A percentile compares a stretch with the other conserved stretches of the same genome.
Conservation (phyloP, 2,329 filamentous ascomycete genomes). For the Dissoconium aciculare region DNA sequence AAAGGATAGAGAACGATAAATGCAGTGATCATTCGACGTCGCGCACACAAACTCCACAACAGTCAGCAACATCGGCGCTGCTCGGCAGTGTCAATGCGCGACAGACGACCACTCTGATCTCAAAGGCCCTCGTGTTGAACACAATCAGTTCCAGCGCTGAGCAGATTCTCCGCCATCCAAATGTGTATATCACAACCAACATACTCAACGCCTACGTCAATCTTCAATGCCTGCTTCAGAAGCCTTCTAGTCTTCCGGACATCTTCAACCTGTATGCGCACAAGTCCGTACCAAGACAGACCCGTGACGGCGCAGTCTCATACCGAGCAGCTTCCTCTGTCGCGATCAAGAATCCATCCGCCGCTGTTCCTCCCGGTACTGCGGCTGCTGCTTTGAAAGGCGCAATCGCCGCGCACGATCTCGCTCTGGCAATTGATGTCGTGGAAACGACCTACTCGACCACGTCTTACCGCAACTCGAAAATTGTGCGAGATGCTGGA, state of each 20-base stretch:
- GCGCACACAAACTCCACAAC: constrained; percentile 5
- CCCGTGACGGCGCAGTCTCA: constrained; percentile 41
- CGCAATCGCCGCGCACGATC: constrained; percentile 64
- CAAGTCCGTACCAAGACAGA: constrained; percentile 53
- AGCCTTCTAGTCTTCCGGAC: constrained; percentile 61
- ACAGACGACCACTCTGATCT: constrained; percentile 20
- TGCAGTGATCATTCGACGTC: constrained; percentile 1
- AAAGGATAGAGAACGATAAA: constrained; percentile 14
- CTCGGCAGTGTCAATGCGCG: constrained; percentile 33
- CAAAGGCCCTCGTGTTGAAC: constrained; percentile 24
- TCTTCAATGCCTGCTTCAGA: constrained; percentile 57
- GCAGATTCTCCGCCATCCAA: constrained; percentile 54
- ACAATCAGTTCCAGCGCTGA: constrained; percentile 45
- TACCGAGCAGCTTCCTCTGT: not conserved
- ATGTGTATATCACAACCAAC: constrained; percentile 63
- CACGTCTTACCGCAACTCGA: constrained; percentile 51
- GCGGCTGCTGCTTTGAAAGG: constrained; percentile 62
- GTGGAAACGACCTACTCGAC: constrained; percentile 55
- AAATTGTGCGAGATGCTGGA: constrained; percentile 49
- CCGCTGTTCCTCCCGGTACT: constrained; percentile 56
- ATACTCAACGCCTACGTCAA: constrained; percentile 61
- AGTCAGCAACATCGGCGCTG: constrained; percentile 40
- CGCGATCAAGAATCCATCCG: constrained; percentile 33
- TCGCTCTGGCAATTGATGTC: constrained; percentile 62
- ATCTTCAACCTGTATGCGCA: constrained; percentile 69